phyloP scores from a whole-genome alignment of 208 protist species.

The Phytomonas sp. region DNA sequence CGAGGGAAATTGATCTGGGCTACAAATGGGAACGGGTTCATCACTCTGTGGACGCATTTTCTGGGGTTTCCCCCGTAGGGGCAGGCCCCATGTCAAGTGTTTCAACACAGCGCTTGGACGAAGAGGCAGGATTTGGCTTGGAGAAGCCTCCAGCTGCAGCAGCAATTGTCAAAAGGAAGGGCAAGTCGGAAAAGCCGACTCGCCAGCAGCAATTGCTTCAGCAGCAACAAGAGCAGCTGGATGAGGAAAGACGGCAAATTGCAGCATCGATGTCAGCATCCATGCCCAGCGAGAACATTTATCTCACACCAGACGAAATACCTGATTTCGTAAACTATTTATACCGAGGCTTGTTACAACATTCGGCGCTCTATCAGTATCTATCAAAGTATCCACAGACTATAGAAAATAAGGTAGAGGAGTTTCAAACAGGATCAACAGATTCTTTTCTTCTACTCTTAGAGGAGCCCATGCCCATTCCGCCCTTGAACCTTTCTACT shows the following conservation, averaged over 20 bases:
- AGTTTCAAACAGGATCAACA: background rate
- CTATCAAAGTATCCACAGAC: background rate
- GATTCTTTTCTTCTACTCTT: background rate
- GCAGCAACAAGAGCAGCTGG: slow-evolving; percentile 5
- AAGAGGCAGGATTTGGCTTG: background rate
- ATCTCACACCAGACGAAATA: background rate
- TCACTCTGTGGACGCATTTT: background rate
- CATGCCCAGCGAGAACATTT: background rate
- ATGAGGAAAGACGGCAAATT: background rate
- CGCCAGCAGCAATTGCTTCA: slow-evolving; percentile 2
- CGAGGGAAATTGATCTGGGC: background rate
- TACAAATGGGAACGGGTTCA: background rate
- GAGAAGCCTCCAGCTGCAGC: slow-evolving; percentile 1
- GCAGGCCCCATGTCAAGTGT: background rate
- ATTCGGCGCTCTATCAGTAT: background rate
- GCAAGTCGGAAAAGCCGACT: background rate
- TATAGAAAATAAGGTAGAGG: background rate
- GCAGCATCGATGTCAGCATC: background rate
- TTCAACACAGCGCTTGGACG: background rate
- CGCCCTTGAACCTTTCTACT: background rate
- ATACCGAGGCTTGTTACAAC: background rate
- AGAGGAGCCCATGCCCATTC: background rate
- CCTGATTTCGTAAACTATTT: background rate
- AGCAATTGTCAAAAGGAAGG: background rate
- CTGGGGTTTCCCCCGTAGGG: background rate